Percentiles rank a stretch among this genome's conserved stretches.
phyloP scores from a whole-genome alignment of 345 rosid genomes.

The Hypericum androsaemum region DNA sequence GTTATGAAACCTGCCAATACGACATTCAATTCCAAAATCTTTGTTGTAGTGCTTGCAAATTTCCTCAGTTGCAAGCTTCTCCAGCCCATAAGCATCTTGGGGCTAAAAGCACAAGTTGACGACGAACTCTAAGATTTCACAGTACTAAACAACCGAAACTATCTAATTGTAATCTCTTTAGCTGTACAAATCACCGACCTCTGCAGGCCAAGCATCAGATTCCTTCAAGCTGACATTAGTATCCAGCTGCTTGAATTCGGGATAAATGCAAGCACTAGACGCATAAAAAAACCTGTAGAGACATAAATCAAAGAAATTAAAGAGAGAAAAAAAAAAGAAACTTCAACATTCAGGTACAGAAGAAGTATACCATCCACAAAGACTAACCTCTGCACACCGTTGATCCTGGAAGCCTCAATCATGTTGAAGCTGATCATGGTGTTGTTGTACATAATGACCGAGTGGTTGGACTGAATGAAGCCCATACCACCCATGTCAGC shows the following conservation, averaged over 20 bases:
- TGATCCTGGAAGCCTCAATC: constrained; percentile 94
- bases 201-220: constrained; percentile 99
- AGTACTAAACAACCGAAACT: not conserved
- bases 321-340: not conserved
- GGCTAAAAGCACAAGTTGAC: constrained; percentile 42
- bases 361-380: not conserved
- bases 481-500: constrained; percentile 99
- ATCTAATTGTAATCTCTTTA: not conserved
- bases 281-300: constrained; percentile 84
- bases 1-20: constrained; percentile 93
- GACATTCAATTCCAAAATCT: constrained; percentile 90
- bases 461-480: constrained; percentile 94
- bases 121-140: constrained; percentile 1
- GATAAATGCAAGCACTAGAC: constrained; percentile 97
- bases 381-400: constrained; percentile 69
- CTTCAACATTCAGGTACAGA: no score
- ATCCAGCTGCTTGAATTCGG: constrained; percentile 96
- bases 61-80: constrained; percentile 98
- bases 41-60: constrained; percentile 94
- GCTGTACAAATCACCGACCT: constrained; percentile 44
- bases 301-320: constrained; percentile 9
- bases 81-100: constrained; percentile 99
- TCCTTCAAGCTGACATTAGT: constrained; percentile 98
- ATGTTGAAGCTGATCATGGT: constrained; percentile 99
- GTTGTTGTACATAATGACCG: constrained; percentile 94